These are phyloP conservation scores for Ceratocystis ficicola DNA, from an alignment of 2,329 filamentous ascomycete species.

Conservation along the genomic window DNA sequence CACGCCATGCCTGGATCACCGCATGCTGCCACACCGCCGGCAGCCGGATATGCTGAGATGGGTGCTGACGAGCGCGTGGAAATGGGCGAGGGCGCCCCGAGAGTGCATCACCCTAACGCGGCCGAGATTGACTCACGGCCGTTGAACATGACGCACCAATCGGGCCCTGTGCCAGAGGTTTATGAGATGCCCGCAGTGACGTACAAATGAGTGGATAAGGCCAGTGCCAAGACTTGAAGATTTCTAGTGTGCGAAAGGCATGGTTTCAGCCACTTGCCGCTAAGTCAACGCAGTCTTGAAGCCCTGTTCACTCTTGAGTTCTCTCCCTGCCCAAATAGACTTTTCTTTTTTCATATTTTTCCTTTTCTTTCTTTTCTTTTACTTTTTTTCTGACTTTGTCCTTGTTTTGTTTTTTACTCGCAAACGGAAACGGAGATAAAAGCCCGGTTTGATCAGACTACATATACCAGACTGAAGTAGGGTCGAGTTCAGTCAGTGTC, in stretches of 20 bases:
- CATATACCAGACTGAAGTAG: no score
- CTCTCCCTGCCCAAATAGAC: neutral
- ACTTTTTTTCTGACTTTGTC: neutral
- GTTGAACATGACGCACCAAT: slow-evolving; percentile 28
- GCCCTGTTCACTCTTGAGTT: neutral
- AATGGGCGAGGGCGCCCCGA: slow-evolving; percentile 26
- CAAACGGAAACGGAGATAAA: no score
- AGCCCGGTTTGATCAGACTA: no score
- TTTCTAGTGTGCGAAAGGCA: neutral
- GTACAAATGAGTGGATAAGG: slow-evolving; percentile 25
- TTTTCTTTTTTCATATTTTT: neutral
- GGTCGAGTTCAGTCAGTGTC: no score
- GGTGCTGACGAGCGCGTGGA: slow-evolving; percentile 28
- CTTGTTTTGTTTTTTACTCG: neutral
- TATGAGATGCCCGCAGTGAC: slow-evolving; percentile 35
- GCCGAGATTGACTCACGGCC: slow-evolving; percentile 33
- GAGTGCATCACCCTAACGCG: slow-evolving; percentile 30
- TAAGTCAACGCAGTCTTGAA: neutral
- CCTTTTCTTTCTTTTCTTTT: neutral
- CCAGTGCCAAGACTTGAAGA: no score
- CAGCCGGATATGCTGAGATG: slow-evolving; percentile 23
- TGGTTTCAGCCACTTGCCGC: neutral
- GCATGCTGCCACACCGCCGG: slow-evolving; percentile 17
- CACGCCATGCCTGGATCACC: slow-evolving; percentile 20
- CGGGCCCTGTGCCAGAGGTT: slow-evolving; percentile 28